Evolutionary conservation across 2,329 filamentous ascomycete genomes (phyloP), one percentile per base, ranked within the genome.

Genomic region (Botrytis aclada): DNA sequence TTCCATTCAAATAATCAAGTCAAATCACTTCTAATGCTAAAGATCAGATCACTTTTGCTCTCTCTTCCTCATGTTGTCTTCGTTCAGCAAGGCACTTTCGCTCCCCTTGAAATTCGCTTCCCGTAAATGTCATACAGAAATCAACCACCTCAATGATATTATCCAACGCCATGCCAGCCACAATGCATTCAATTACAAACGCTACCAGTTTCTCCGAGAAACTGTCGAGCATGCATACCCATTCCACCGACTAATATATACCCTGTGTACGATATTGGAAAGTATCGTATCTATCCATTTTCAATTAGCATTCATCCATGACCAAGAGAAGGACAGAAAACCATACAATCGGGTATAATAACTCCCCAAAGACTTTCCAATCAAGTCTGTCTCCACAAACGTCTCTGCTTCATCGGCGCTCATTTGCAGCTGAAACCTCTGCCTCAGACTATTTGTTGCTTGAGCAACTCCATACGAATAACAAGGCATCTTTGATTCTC

Each of bases 211-310:
- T 25, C 65, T 16, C 22, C 25, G 41, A 41, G 51, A 56, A 51
- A 56, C 16, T 32, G 25, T 41, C 18, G 5, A 56, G 65, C 65
- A 69, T 69, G 47, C 47, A n/a, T 56, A 18, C n/a, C 18, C 20
- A 56, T 18, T 67, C 64, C 64, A n/a, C 62, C 71, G 32, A 29
- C 64, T 72, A 95, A 83, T 95, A 95, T 83, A 95, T 95, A 77
- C 93, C 93, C 83, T 95, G 93, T 51, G 93, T 95, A 80, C 93
- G 89, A 83, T 95, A 95, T 84, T 95, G 93, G 84, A 94, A 95
- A 75, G 92, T 93, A 83, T 94, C 92, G 80, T 94, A 94, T 83
- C 92, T 93, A 75, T 70, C 43, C 37, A 51, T 22, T 29, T 56
- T 76, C 58, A 77, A 75, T 64, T 67, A 58, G 39, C 34, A 22